A percentile compares a stretch with the other conserved stretches of the same genome.
phyloP scores from a whole-genome alignment of 257 asterid species.

The Ajuga chamaepitys region DNA sequence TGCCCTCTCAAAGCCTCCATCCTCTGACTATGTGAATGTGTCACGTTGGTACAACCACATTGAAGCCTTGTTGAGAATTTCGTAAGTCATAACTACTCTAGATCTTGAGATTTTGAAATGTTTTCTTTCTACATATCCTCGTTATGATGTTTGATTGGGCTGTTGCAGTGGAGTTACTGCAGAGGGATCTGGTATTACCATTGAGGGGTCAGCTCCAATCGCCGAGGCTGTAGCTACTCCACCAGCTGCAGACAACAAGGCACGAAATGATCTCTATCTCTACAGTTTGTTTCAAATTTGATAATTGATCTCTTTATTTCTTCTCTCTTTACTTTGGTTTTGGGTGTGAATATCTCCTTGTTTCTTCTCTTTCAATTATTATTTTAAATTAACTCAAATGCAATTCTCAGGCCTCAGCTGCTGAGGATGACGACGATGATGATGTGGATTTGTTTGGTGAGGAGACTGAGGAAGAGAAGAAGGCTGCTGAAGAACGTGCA shows the following conservation, averaged over 20 bases:
- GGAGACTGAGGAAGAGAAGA: slow-evolving; percentile 24
- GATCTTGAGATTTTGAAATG: background rate
- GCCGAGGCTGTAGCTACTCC: slow-evolving; percentile 45
- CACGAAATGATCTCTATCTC: slow-evolving; percentile 6
- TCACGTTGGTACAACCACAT: slow-evolving; percentile 59
- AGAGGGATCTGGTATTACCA: slow-evolving; percentile 54
- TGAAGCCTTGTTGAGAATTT: slow-evolving; percentile 46
- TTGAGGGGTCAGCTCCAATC: slow-evolving; percentile 45
- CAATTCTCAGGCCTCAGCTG: slow-evolving; percentile 37
- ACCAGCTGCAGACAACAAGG: slow-evolving; percentile 50
- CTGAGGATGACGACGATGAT: slow-evolving; percentile 72
- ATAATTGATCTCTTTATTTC: too few species aligned
- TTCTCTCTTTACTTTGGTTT: too few species aligned
- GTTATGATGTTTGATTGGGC: too few species aligned
- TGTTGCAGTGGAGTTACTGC: slow-evolving; percentile 63
- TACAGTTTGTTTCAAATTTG: background rate
- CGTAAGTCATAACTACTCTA: slow-evolving; percentile 20
- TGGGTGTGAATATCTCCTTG: too few species aligned
- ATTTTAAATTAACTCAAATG: too few species aligned
- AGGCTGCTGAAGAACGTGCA: slow-evolving; percentile 85
- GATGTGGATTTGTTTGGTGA: slow-evolving; percentile 93
- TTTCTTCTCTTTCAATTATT: too few species aligned
- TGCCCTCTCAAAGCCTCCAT: slow-evolving; percentile 45
- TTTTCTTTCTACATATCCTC: too few species aligned
- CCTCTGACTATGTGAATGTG: slow-evolving; percentile 47